phyloP scores from a whole-genome alignment of 495 filamentous ascomycete species.

The Xylaria scruposa region DNA sequence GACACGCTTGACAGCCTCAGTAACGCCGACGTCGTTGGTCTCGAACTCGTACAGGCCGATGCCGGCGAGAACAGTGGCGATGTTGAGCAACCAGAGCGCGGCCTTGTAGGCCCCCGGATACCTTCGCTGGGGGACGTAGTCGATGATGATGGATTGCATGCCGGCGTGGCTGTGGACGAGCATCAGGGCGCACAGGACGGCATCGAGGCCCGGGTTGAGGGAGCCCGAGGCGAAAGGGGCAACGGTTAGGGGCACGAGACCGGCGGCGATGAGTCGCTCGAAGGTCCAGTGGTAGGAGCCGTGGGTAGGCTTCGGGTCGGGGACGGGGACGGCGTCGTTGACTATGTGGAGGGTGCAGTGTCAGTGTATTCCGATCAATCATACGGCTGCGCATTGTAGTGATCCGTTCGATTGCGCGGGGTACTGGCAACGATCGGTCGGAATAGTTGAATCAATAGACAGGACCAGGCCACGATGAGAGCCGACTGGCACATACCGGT shows the following conservation, averaged over 20 bases:
- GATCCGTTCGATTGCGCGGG: not conserved
- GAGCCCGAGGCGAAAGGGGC: slow-evolving; percentile 91
- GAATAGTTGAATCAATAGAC: not conserved
- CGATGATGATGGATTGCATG: slow-evolving; percentile 86
- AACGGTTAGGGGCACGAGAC: slow-evolving; percentile 83
- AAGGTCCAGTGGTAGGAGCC: slow-evolving; percentile 99
- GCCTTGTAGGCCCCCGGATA: slow-evolving; percentile 69
- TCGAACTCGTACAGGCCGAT: slow-evolving; percentile 97
- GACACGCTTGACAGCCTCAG: slow-evolving; percentile 82
- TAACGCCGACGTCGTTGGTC: slow-evolving; percentile 97
- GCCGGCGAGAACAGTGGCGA: slow-evolving; percentile 78
- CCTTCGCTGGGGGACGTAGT: slow-evolving; percentile 81
- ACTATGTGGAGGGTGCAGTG: slow-evolving; percentile 51
- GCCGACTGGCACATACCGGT: slow-evolving; percentile 64
- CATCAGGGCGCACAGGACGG: slow-evolving; percentile 79
- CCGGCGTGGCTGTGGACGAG: slow-evolving; percentile 94
- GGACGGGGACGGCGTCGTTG: slow-evolving; percentile 87
- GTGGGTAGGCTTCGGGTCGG: slow-evolving; percentile 71
- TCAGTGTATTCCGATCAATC: not conserved
- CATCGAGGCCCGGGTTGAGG: slow-evolving; percentile 87
- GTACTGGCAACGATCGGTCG: not conserved
- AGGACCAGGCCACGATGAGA: not conserved
- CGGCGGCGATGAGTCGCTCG: slow-evolving; percentile 80
- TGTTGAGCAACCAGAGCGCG: slow-evolving; percentile 79
- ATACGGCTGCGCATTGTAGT: not conserved